These are phyloP conservation scores for Colletotrichum tropicicola DNA, from an alignment of 2,329 filamentous ascomycete genomes.

Conservation along the genomic window DNA sequence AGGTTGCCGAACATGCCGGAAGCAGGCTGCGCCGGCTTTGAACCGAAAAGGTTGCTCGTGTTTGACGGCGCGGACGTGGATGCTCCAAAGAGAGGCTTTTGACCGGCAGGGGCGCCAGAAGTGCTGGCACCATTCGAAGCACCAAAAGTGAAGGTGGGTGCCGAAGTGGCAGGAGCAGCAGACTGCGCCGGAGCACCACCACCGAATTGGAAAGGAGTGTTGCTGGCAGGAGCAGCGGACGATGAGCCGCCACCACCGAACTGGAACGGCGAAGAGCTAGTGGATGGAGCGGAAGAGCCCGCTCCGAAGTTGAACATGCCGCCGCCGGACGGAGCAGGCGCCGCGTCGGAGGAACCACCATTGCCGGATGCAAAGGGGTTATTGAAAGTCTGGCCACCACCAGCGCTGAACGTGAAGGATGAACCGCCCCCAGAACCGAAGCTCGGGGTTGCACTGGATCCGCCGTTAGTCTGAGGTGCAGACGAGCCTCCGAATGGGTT, in stretches of 20 bases:
- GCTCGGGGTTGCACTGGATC: constrained; percentile 35
- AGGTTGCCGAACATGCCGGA: constrained; percentile 47
- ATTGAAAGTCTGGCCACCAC: constrained; percentile 41
- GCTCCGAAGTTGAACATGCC: constrained; percentile 49
- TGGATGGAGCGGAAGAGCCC: constrained; percentile 31
- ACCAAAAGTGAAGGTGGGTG: constrained; percentile 35
- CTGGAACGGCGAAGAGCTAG: constrained; percentile 44
- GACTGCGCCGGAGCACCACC: constrained; percentile 15
- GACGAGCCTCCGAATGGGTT: constrained; percentile 23
- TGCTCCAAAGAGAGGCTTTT: constrained; percentile 19
- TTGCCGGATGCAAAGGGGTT: constrained; percentile 48
- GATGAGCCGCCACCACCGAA: constrained; percentile 43
- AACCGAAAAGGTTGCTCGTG: constrained; percentile 29
- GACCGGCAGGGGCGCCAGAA: constrained; percentile 18
- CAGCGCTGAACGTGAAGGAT: constrained; percentile 34
- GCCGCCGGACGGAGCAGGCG: constrained; percentile 37
- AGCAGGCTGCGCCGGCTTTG: constrained; percentile 31
- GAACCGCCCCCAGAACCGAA: constrained; percentile 38
- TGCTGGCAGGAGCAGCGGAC: constrained; percentile 23
- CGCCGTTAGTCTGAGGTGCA: constrained; percentile 21
- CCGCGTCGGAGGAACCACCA: constrained; percentile 35
- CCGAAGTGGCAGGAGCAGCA: constrained; percentile 22
- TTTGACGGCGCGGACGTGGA: constrained; percentile 19
- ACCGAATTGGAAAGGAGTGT: constrained; percentile 31
- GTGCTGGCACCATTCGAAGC: constrained; percentile 6